These are phyloP conservation scores for Thielaviopsis euricoi DNA, from an alignment of 2,329 filamentous ascomycete species.

Conservation along the genomic window DNA sequence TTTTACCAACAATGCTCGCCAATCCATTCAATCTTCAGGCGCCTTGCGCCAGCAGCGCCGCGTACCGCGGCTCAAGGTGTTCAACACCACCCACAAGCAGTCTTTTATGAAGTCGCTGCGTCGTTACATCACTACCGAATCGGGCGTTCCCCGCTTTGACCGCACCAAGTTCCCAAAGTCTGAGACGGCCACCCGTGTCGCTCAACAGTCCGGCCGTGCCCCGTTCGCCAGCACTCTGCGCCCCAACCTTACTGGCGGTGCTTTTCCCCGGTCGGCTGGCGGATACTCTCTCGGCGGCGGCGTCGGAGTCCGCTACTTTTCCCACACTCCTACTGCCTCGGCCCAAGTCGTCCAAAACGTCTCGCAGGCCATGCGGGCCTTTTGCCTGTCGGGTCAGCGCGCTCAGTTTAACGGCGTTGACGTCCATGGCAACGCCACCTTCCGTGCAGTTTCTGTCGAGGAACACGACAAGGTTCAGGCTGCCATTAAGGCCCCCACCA, in stretches of 20 bases:
- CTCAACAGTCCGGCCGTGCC: conserved; percentile 44
- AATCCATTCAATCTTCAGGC: conserved; percentile 35
- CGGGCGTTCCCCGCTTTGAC: conserved; percentile 9
- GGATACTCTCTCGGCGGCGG: conserved; percentile 59
- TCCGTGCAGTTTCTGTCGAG: conserved; percentile 56
- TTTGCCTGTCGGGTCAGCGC: conserved; percentile 81
- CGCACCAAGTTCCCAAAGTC: conserved; percentile 10
- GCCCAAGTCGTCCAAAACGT: conserved; percentile 91
- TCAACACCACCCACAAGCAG: conserved; percentile 7
- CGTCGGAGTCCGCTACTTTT: conserved; percentile 61
- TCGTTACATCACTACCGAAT: conserved; percentile 10
- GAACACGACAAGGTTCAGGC: conserved; percentile 35
- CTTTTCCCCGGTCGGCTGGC: conserved; percentile 67
- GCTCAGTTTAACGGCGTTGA: conserved; percentile 70
- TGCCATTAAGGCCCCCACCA: conserved; percentile 30
- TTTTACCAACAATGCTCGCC: conserved; percentile 27
- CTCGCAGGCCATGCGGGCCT: conserved; percentile 81
- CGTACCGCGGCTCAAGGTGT: conserved; percentile 12
- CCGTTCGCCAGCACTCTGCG: conserved; percentile 81
- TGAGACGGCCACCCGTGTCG: conserved; percentile 8
- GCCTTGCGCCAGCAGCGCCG: conserved; percentile 34
- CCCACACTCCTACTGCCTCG: conserved; percentile 67
- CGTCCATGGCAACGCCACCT: conserved; percentile 58
- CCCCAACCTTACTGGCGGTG: conserved; percentile 80
- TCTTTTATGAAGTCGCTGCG: conserved; percentile 7